Evolutionary conservation across 208 protist genomes (phyloP).

Genomic region (Porcisia hertigi): DNA sequence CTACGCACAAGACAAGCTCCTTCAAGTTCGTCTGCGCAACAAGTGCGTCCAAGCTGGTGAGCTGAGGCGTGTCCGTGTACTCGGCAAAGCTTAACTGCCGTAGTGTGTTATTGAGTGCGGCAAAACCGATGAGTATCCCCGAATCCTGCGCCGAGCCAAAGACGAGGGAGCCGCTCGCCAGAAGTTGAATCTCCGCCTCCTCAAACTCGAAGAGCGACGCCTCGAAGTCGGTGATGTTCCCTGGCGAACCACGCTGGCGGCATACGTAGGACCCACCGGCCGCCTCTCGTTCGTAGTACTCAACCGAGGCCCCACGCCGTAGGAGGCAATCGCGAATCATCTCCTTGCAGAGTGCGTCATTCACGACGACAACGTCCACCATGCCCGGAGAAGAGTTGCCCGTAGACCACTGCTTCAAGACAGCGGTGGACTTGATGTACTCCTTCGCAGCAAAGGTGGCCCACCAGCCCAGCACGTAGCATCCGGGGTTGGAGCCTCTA

Average conservation of each 20-base stretch:
- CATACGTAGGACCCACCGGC: constrained; percentile 61
- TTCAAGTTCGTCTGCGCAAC: constrained; percentile 86
- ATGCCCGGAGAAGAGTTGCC: constrained; percentile 1
- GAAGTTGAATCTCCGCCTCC: constrained; percentile 86
- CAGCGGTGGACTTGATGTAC: constrained; percentile 87
- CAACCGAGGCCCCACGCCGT: constrained; percentile 70
- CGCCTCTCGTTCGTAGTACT: constrained; percentile 71
- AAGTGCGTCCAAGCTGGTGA: constrained; percentile 76
- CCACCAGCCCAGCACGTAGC: constrained; percentile 83
- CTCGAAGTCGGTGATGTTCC: constrained; percentile 91
- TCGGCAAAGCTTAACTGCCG: constrained; percentile 76
- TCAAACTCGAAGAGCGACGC: constrained; percentile 87
- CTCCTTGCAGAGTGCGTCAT: constrained; percentile 82
- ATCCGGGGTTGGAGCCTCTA: constrained; percentile 59
- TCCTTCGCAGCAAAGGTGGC: constrained; percentile 70
- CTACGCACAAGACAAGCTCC: constrained; percentile 62
- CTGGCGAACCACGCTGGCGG: constrained; percentile 85
- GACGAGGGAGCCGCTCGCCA: constrained; percentile 70
- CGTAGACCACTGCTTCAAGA: constrained; percentile 72
- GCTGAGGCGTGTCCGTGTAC: constrained; percentile 75
- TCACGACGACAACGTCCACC: constrained; percentile 75
- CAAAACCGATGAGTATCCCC: constrained; percentile 65
- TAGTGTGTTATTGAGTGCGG: constrained; percentile 85
- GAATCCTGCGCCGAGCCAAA: constrained; percentile 29
- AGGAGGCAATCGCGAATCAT: constrained; percentile 88